Evolutionary conservation across 106 monocot species (phyloP).

Genomic region (Narthecium ossifragum): DNA sequence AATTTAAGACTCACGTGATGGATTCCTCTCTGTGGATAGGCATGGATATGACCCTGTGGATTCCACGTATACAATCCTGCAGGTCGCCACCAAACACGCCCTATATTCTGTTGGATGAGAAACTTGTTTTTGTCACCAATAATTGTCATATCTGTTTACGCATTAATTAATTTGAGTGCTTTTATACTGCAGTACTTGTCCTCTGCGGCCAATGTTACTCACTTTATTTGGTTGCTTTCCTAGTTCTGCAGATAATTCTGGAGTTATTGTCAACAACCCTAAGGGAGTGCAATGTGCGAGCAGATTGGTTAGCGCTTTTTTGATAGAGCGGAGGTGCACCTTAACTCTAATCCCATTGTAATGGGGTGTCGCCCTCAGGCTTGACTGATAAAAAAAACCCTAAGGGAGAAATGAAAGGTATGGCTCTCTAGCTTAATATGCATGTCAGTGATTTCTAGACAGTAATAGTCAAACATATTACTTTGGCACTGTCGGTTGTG

Average conservation of each 20-base stretch:
- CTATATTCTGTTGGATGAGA: no score
- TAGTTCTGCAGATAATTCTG: conserved; percentile 49
- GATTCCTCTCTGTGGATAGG: not conserved
- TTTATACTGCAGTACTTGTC: not conserved
- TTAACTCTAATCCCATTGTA: no score
- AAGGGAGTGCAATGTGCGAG: no score
- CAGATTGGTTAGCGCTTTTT: no score
- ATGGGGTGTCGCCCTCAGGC: no score
- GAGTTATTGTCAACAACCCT: conserved; percentile 59
- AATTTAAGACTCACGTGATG: no score
- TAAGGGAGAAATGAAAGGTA: conserved; percentile 78
- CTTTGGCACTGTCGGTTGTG: not conserved
- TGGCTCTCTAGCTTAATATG: not conserved
- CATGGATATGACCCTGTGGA: not conserved
- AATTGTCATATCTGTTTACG: no score
- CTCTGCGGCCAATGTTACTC: not conserved
- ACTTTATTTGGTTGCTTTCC: not conserved
- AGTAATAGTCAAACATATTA: not conserved
- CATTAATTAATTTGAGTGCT: not conserved
- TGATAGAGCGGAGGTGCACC: no score
- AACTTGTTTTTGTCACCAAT: no score
- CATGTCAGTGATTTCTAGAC: not conserved
- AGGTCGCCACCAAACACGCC: no score
- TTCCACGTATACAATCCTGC: no score
- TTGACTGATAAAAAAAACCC: no score